A percentile compares a stretch with the other conserved stretches of the same genome.
Evolutionary conservation across 139 green algal genomes (phyloP).

Genomic region (Chlorella sp.): DNA sequence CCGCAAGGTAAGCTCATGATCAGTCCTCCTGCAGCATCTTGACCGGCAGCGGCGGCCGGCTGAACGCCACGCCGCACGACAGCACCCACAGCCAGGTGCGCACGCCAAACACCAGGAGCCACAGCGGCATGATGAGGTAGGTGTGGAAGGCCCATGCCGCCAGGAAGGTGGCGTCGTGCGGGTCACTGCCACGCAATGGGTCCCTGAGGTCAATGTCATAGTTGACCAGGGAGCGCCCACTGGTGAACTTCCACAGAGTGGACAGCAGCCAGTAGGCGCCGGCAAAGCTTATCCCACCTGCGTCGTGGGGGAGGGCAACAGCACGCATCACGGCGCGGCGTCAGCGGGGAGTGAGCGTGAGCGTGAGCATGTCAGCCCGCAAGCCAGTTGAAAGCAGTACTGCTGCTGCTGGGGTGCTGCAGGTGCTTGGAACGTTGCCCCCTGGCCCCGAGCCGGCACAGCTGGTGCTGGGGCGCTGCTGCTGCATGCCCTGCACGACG

Average conservation of each 20-base stretch:
- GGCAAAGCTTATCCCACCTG: neutral
- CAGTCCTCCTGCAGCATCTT: too few relatives aligned
- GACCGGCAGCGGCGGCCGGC: too few relatives aligned
- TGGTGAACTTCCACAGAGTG: neutral
- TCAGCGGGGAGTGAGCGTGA: neutral
- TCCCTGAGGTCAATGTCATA: neutral
- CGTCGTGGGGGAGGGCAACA: neutral
- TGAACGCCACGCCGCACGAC: neutral
- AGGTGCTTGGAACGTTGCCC: neutral
- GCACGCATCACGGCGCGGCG: neutral
- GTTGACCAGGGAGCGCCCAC: neutral
- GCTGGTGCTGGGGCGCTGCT: neutral
- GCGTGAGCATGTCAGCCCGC: too few relatives aligned
- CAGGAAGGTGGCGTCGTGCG: neutral
- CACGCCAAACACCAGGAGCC: neutral
- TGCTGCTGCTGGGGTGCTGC: neutral
- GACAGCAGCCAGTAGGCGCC: neutral
- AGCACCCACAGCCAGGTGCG: neutral
- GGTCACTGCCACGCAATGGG: neutral
- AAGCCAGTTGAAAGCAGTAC: neutral
- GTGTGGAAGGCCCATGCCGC: neutral
- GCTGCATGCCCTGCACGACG: neutral
- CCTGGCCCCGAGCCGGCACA: neutral
- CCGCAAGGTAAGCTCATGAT: too few relatives aligned
- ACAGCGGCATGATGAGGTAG: neutral